These are phyloP conservation scores for Mucor lusitanicus DNA, from an alignment of 371 early-diverging fungal species.

Conservation along the genomic window DNA sequence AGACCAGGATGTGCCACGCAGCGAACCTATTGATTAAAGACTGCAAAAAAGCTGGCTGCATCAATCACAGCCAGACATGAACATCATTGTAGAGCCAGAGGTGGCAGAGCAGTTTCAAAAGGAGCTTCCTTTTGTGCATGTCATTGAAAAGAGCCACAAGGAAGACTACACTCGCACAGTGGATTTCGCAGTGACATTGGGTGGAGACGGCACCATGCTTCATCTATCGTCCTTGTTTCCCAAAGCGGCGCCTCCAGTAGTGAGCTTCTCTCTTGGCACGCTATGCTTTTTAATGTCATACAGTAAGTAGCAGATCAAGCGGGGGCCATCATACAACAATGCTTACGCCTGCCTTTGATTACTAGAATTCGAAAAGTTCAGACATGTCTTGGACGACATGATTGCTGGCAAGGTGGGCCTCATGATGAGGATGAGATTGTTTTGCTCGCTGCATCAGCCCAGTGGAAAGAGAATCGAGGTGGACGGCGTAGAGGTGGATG, in stretches of 20 bases:
- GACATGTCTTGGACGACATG: conserved; percentile 59
- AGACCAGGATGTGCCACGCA: not conserved
- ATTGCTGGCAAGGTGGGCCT: conserved; percentile 64
- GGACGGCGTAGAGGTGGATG: conserved; percentile 48
- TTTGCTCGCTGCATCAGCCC: conserved; percentile 63
- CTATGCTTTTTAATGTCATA: conserved; percentile 90
- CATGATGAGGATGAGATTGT: conserved; percentile 76
- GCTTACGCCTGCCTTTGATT: not conserved
- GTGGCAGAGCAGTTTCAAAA: conserved; percentile 58
- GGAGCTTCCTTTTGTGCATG: conserved; percentile 59
- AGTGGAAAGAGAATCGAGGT: conserved; percentile 53
- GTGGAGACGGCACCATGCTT: conserved; percentile 96
- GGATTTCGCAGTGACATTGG: conserved; percentile 91
- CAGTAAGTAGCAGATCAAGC: conserved; percentile 36
- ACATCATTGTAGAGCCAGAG: conserved; percentile 70
- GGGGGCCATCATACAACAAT: too few species aligned
- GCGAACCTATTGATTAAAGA: too few species aligned
- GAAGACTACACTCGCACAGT: conserved; percentile 61
- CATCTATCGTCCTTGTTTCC: conserved; percentile 87
- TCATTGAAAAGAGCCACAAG: conserved; percentile 53
- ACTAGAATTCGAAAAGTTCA: conserved; percentile 65
- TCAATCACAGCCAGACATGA: conserved; percentile 53
- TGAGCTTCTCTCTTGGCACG: conserved; percentile 92
- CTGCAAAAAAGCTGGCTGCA: conserved; percentile 61
- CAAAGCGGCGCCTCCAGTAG: conserved; percentile 80